Evolutionary conservation across 495 filamentous ascomycete species (phyloP).

Genomic region (Chlorociboria aeruginascens): DNA sequence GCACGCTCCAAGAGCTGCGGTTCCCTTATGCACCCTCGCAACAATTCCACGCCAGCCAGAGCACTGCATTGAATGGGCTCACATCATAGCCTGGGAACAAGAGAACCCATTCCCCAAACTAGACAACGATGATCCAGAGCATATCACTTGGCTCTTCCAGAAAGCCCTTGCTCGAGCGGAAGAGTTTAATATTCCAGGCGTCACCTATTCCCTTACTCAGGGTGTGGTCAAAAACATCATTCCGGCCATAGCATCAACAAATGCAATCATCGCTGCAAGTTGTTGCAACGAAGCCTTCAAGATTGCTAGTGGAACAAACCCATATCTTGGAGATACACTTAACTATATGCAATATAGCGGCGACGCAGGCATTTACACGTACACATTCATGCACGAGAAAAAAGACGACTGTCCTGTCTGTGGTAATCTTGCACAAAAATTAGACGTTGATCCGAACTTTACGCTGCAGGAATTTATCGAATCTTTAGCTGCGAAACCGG

Average conservation of each 20-base stretch:
- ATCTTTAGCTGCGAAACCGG: conserved; percentile 66
- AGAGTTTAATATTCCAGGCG: conserved; percentile 84
- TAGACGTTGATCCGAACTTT: conserved; percentile 54
- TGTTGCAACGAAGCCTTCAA: conserved; percentile 98
- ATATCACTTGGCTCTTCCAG: conserved; percentile 93
- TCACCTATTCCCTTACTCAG: conserved; percentile 95
- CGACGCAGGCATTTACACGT: conserved; percentile 89
- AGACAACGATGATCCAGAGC: conserved; percentile 93
- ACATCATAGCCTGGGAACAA: conserved; percentile 61
- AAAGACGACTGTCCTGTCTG: conserved; percentile 94
- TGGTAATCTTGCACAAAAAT: conserved; percentile 62
- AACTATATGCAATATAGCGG: conserved; percentile 99
- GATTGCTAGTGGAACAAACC: conserved; percentile 71
- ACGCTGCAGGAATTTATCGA: conserved; percentile 83
- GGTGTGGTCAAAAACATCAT: conserved; percentile 99
- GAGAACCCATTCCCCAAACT: conserved; percentile 53
- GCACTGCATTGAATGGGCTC: conserved; percentile 99
- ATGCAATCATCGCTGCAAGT: conserved; percentile 87
- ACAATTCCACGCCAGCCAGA: conserved; percentile 95
- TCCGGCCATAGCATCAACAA: conserved; percentile 94
- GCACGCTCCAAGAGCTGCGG: conserved; percentile 86
- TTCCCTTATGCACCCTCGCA: conserved; percentile 92
- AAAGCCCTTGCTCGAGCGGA: conserved; percentile 66
- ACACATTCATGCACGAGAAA: conserved; percentile 86
- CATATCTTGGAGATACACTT: conserved; percentile 51